Evolutionary conservation across 805 yeast species (phyloP).

Genomic region (Komagataella phaffii): DNA sequence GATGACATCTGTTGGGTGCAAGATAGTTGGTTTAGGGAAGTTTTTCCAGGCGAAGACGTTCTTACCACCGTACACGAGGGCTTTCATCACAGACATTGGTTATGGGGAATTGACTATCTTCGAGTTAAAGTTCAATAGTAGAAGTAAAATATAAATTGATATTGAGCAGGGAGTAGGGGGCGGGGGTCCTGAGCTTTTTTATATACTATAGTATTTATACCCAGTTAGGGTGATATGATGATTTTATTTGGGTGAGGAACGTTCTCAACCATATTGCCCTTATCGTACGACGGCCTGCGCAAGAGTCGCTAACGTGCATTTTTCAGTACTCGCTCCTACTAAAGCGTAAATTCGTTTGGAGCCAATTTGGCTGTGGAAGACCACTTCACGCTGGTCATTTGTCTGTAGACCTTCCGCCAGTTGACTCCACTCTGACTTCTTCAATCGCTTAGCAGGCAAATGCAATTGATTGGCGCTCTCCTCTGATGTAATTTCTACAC

Average conservation of each 20-base stretch:
- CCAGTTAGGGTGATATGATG: neutral
- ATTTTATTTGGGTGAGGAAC: no score
- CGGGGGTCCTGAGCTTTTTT: neutral
- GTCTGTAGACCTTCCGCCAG: constrained; percentile 18
- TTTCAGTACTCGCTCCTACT: neutral
- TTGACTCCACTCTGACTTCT: constrained; percentile 21
- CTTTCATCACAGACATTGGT: constrained; percentile 23
- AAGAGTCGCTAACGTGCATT: neutral
- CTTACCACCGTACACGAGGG: constrained; percentile 30
- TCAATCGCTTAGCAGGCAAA: constrained; percentile 11
- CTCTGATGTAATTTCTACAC: constrained; percentile 5
- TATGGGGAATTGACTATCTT: neutral
- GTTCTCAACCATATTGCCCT: neutral
- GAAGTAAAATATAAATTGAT: no score
- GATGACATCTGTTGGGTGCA: constrained; percentile 38
- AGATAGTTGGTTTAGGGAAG: constrained; percentile 28
- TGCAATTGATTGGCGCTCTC: constrained; percentile 3
- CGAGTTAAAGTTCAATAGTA: neutral
- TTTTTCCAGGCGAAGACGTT: constrained; percentile 22
- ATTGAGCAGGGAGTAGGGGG: neutral
- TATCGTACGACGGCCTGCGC: neutral
- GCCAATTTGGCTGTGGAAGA: constrained; percentile 7
- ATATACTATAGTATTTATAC: neutral
- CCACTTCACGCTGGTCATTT: constrained; percentile 17
- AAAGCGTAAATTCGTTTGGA: neutral